Conservation (phyloP, 2,329 filamentous ascomycete genomes). For the Rhytidhysteron rufulum region DNA sequence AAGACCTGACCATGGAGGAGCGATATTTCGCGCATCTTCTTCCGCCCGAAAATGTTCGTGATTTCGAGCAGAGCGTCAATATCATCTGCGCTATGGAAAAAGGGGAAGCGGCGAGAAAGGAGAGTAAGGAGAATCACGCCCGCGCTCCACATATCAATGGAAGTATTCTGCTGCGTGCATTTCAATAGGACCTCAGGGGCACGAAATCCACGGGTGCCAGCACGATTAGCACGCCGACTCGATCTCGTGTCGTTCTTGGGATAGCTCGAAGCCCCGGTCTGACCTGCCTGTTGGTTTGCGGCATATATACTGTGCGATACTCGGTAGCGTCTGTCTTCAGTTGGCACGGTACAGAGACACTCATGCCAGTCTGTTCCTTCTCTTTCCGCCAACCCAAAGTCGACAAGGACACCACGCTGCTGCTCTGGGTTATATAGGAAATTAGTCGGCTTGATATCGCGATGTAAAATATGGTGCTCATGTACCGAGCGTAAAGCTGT, state of each 20-base stretch:
- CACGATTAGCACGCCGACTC: constrained; percentile 86
- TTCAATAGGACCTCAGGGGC: constrained; percentile 96
- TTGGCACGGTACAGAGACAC: constrained; percentile 73
- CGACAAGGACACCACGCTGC: constrained; percentile 86
- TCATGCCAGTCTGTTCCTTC: constrained; percentile 68
- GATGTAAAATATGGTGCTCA: constrained; percentile 77
- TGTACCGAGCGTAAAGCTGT: constrained; percentile 82
- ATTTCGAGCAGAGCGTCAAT: constrained; percentile 98
- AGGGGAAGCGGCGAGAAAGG: constrained; percentile 86
- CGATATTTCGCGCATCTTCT: constrained; percentile 78
- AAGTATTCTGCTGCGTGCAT: constrained; percentile 86
- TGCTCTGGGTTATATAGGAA: constrained; percentile 85
- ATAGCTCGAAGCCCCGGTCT: constrained; percentile 57
- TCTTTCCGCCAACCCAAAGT: constrained; percentile 91
- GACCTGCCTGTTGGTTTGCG: constrained; percentile 44
- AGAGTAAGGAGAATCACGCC: constrained; percentile 98
- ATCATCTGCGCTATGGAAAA: constrained; percentile 98
- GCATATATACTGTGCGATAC: constrained; percentile 58
- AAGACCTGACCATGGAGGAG: constrained; percentile 86
- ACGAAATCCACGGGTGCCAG: constrained; percentile 91
- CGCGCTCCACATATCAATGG: constrained; percentile 95
- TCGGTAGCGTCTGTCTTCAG: constrained; percentile 57
- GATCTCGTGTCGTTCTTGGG: constrained; percentile 86
- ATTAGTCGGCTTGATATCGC: constrained; percentile 97
- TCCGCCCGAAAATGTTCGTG: constrained; percentile 84